These are phyloP conservation scores for Cyclotella sp. DNA, from an alignment of 108 stramenopile genomes.

Conservation along the genomic window DNA sequence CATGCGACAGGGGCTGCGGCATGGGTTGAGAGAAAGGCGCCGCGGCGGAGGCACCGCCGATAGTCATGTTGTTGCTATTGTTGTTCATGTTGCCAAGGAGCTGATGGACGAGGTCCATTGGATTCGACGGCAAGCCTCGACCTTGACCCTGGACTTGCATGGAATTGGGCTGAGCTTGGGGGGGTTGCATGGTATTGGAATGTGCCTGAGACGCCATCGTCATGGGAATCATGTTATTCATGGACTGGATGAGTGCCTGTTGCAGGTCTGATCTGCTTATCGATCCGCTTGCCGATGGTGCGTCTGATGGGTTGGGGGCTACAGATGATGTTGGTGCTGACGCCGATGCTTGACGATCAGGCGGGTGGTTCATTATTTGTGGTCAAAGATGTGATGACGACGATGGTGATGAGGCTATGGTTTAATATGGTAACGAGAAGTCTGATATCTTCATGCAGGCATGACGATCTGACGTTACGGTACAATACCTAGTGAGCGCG, in stretches of 20 bases:
- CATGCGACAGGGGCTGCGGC: not conserved
- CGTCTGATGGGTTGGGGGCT: conserved; percentile 18
- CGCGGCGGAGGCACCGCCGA: not conserved
- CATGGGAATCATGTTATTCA: not conserved
- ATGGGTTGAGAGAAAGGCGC: not conserved
- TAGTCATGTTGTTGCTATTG: not conserved
- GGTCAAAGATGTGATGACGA: not conserved
- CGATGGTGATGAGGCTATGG: too few species aligned
- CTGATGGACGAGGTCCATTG: conserved; percentile 8
- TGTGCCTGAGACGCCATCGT: not conserved
- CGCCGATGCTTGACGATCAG: not conserved
- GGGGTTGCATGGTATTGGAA: not conserved
- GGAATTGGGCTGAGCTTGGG: not conserved
- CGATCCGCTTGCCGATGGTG: not conserved
- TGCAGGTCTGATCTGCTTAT: not conserved
- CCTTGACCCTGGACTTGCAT: not conserved
- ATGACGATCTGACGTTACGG: too few species aligned
- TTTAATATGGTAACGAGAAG: too few species aligned
- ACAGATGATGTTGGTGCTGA: not conserved
- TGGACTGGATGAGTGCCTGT: conserved; percentile 7
- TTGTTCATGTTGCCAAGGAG: conserved; percentile 13
- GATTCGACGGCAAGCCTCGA: not conserved
- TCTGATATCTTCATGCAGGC: too few species aligned
- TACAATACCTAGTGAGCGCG: too few species aligned
- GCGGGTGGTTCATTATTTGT: not conserved